Evolutionary conservation across 108 stramenopile species (phyloP), one percentile per base, ranked within the genome.

Genomic region (Aurantiochytrium sp.): DNA sequence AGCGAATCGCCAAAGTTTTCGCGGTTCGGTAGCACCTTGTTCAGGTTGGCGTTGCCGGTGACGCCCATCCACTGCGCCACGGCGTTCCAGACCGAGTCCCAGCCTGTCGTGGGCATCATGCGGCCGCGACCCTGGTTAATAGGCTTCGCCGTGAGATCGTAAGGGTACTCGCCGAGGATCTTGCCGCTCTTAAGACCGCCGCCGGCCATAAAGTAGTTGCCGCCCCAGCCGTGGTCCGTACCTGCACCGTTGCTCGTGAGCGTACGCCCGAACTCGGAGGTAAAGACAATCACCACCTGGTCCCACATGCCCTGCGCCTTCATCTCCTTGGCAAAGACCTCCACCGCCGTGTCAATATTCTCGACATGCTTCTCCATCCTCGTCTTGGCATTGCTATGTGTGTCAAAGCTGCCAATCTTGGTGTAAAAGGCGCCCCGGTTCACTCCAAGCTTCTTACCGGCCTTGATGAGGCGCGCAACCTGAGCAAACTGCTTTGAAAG

Each of bases 171-270:
- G 4, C 94, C 94, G 0, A 90, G 29, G 58, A 94, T 91, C 44
- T 89, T 91, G 5, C 92, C 93, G 43, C 93, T 92, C 60, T 92
- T 87, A 5, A 94, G 91, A 55, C 71, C 73, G 10, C 94, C 94
- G 14, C 55, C 55, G 55, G 16, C 55, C 93, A 94, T 87, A 44
- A 94, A 91, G 60, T 91, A 88, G 76, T 93, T 93, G 5, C 93
- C 93, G 44, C 91, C 93, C 96, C 96, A 96, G 51, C 87, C 96
- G 88, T 96, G 96, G 72, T 96, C 96, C n/a, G 95, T 94, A 42
- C 93, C 93, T n/a, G 21, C 21, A 28, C 92, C 91, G 87, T 96
- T 96, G 5, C 92, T 92, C 45, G 91, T 90, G n/a, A 94, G 89
- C 28, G 94, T 95, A 45, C 94, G 90, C 44, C 90, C 95, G 88